These are phyloP conservation scores for Podospora didyma DNA, from an alignment of 495 filamentous ascomycete species.

Conservation along the genomic window DNA sequence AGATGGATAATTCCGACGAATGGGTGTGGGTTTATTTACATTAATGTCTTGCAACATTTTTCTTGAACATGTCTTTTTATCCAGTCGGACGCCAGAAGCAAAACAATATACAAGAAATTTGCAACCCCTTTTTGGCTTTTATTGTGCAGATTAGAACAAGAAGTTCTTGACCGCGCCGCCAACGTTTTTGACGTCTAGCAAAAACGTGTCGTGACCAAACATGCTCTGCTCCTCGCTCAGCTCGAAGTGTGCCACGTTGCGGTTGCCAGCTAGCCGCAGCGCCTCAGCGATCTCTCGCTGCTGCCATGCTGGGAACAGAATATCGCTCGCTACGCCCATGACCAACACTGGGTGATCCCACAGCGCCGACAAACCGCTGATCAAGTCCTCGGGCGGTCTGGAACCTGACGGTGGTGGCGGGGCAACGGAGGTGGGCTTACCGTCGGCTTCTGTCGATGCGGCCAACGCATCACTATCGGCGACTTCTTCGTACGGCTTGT, in stretches of 20 bases:
- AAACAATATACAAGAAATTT: too few species aligned
- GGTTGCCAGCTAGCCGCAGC: constrained; percentile 69
- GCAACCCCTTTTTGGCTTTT: not conserved
- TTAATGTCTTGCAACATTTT: too few species aligned
- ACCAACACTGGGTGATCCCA: constrained; percentile 76
- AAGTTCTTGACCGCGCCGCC: constrained; percentile 79
- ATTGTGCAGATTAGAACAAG: constrained; percentile 33
- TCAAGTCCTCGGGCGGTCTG: constrained; percentile 68
- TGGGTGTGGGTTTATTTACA: too few species aligned
- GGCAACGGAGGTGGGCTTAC: not conserved
- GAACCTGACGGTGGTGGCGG: not conserved
- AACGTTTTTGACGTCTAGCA: constrained; percentile 88
- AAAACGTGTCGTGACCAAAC: constrained; percentile 96
- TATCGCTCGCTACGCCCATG: constrained; percentile 93
- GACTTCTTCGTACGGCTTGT: constrained; percentile 77
- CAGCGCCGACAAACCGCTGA: constrained; percentile 67
- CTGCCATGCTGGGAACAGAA: constrained; percentile 97
- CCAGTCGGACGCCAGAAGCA: too few species aligned
- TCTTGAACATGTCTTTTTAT: too few species aligned
- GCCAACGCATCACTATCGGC: constrained; percentile 43
- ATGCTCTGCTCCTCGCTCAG: constrained; percentile 86
- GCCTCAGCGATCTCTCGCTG: constrained; percentile 92
- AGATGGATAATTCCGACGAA: too few species aligned
- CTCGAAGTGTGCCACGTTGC: constrained; percentile 78
- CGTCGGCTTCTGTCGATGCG: constrained; percentile 4